These are phyloP conservation scores for Juglanconis oblonga DNA, from an alignment of 2,329 filamentous ascomycete species.

Conservation along the genomic window DNA sequence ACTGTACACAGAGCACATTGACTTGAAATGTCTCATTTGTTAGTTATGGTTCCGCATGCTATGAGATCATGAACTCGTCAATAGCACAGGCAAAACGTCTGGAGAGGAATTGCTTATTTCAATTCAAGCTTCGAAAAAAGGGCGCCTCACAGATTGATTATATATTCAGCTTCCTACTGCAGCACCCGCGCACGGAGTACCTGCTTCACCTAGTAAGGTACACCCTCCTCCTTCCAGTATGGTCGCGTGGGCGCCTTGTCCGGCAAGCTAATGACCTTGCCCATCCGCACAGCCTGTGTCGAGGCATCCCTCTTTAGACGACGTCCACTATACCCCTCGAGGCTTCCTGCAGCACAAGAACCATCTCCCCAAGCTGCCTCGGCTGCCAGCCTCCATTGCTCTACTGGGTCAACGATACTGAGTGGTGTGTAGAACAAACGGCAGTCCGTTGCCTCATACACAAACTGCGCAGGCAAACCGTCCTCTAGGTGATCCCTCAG, in stretches of 20 bases:
- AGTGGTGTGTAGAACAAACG: constrained; percentile 49
- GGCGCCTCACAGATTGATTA: no score
- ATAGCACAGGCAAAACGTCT: no score
- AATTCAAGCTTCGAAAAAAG: no score
- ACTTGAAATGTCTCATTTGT: no score
- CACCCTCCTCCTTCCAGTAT: neutral
- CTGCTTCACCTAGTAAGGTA: neutral
- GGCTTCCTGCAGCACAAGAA: neutral
- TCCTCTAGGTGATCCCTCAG: constrained; percentile 33
- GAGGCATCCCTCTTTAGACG: constrained; percentile 1
- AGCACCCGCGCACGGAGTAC: no score
- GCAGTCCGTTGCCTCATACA: constrained; percentile 48
- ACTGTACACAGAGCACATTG: no score
- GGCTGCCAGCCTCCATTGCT: constrained; percentile 45
- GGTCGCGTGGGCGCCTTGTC: neutral
- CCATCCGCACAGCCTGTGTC: neutral
- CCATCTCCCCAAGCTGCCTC: constrained; percentile 30
- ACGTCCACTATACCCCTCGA: neutral
- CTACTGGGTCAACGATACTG: constrained; percentile 44
- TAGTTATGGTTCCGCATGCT: no score
- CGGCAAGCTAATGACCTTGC: constrained; percentile 11
- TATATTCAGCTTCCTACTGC: no score
- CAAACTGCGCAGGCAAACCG: constrained; percentile 44
- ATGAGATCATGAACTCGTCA: no score
- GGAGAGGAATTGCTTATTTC: no score